Percentiles rank a stretch among this genome's conserved stretches.
phyloP scores from a whole-genome alignment of 768 basidiomycete genomes.

The Naematelia aurantialba region DNA sequence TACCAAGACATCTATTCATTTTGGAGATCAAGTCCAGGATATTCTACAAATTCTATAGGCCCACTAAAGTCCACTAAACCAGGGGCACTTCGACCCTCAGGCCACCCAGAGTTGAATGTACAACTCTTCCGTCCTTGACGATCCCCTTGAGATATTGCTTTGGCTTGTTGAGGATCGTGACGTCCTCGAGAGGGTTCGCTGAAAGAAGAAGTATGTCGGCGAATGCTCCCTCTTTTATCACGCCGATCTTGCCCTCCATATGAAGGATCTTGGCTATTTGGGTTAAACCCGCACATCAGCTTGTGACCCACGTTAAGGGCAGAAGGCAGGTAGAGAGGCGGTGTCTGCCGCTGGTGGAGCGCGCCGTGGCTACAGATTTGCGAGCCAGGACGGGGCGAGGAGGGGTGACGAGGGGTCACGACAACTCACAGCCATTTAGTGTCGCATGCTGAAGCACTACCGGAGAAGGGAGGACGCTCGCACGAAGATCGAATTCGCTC shows the following conservation, averaged over 20 bases:
- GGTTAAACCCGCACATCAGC: no score
- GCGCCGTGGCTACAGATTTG: no score
- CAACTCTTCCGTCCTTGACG: constrained; percentile 23
- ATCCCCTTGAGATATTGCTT: constrained; percentile 50
- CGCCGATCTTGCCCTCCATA: constrained; percentile 49
- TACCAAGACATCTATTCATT: no score
- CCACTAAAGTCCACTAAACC: constrained; percentile 3
- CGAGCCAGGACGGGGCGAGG: no score
- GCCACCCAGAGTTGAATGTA: constrained; percentile 9
- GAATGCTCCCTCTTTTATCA: constrained; percentile 49
- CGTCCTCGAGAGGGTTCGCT: constrained; percentile 53
- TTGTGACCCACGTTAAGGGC: not conserved
- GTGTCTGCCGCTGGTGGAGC: no score
- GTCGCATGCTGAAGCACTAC: constrained; percentile 54
- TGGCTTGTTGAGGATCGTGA: constrained; percentile 53
- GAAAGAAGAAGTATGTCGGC: constrained; percentile 54
- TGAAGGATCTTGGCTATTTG: constrained; percentile 52
- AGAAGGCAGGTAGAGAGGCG: not conserved
- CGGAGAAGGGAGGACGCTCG: constrained; percentile 48
- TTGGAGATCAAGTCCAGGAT: no score
- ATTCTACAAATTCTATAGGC: no score
- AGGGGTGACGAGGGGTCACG: no score
- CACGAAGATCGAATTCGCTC: constrained; percentile 34
- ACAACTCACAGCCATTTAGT: constrained; percentile 44
- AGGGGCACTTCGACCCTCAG: constrained; percentile 23